Conservation (phyloP, 2,329 filamentous ascomycete genomes). For the Arthrobotrys sphaeroides region DNA sequence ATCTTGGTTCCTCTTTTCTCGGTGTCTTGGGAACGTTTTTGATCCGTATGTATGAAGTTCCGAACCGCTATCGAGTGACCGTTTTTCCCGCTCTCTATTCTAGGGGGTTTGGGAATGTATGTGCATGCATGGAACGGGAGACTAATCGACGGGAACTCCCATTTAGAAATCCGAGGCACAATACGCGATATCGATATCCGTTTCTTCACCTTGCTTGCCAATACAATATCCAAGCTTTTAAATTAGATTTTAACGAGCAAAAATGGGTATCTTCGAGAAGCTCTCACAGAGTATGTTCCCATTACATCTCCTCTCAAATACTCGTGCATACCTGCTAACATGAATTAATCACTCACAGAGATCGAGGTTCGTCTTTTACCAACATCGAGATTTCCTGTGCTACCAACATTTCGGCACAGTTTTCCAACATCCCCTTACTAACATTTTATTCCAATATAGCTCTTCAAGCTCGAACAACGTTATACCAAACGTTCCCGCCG, state of each 20-base stretch:
- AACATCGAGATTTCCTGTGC: background rate
- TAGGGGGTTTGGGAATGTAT: background rate
- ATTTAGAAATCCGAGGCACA: constrained; percentile 41
- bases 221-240: constrained; percentile 13
- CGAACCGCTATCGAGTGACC: constrained; percentile 16
- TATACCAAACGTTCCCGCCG: constrained; percentile 92
- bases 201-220: constrained; percentile 14
- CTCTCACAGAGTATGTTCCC: constrained; percentile 64
- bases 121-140: background rate
- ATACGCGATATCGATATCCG: constrained; percentile 35
- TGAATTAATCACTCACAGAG: constrained; percentile 38
- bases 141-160: background rate
- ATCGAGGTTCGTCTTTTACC: constrained; percentile 53
- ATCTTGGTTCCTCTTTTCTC: background rate
- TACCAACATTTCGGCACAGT: no score
- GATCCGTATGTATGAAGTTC: constrained; percentile 17
- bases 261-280: constrained; percentile 67
- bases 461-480: constrained; percentile 93
- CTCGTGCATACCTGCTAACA: constrained; percentile 18
- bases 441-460: constrained; percentile 72
- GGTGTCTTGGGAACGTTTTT: background rate
- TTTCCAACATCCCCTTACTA: no score
- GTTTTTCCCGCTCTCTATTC: no score
- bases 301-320: background rate
- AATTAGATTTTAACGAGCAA: constrained; percentile 46